Evolutionary conservation across 106 monocot species (phyloP), one percentile per base, ranked within the genome.

Genomic region (Dioscorea zingiberensis): DNA sequence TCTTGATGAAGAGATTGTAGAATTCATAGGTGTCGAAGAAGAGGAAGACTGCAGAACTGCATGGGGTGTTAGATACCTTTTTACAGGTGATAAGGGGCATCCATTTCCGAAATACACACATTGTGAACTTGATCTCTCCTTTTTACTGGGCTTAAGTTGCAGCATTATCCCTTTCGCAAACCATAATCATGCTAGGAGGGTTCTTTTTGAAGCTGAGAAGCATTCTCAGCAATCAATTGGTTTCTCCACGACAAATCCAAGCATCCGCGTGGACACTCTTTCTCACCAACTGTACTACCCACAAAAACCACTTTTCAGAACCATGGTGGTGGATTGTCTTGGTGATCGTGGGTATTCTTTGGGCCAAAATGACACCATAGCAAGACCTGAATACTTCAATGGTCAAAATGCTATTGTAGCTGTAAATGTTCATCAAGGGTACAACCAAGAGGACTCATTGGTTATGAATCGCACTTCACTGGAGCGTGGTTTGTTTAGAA

Each of bases 381-480:
- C 74, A 21, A 80, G 78, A 57, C 82, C 98, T 7, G 98, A 98
- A 67, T 68, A 82, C 70, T 98, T 82, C 77, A 98, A 98, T 76
- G 98, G 98, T 9, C 98, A 98, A 55, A 89, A 88, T 83, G 98
- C 98, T 66, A 89, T 98, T 62, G 92, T 98, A 18, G 93, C 98
- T 17, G 98, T 98, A 17, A 98, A 98, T 72, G 89, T 93, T 66
- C 98, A 98, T 62, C 88, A 84, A 57, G 98, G 98, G 13, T 98
- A 84, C 71, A 98, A 98, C 56, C 98, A 98, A 68, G 98, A 98
- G 68, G 93, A 98, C 77, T 98, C 98, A 10, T 72, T 98, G 65
- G 98, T 98, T 15, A 86, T 98, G 82, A 98, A 89, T 70, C 70
- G 64, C 62, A 66, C 88, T 27, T 93, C 98, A 26, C 62, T 93